These are phyloP conservation scores for Penicillium canescens DNA, from an alignment of 495 filamentous ascomycete genomes.

Conservation along the genomic window DNA sequence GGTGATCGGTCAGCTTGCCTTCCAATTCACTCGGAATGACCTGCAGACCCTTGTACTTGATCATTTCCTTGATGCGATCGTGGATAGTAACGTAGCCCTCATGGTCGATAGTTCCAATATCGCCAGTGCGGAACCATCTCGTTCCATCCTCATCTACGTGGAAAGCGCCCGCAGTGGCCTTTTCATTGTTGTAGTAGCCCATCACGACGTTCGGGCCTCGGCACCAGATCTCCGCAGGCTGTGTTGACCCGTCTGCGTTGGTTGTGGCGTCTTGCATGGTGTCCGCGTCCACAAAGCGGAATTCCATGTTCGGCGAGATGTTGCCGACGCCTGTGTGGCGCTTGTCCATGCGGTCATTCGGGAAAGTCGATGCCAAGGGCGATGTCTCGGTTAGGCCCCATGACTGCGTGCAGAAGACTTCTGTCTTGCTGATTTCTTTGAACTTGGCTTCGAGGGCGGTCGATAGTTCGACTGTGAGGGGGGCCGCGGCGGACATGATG, in stretches of 20 bases:
- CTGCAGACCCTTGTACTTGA: slow-evolving; percentile 79
- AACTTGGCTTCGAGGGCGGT: slow-evolving; percentile 59
- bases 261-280: slow-evolving; percentile 24
- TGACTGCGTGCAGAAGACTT: slow-evolving; percentile 68
- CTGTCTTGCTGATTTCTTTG: slow-evolving; percentile 30
- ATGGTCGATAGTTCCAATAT: slow-evolving; percentile 52
- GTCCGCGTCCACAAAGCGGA: slow-evolving; percentile 59
- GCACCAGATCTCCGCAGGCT: slow-evolving; percentile 59
- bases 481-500: slow-evolving; percentile 79
- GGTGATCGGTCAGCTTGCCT: slow-evolving; percentile 62
- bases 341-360: slow-evolving; percentile 53
- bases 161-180: slow-evolving; percentile 62
- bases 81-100: slow-evolving; percentile 61
- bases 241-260: slow-evolving; percentile 46
- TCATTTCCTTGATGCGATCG: slow-evolving; percentile 76
- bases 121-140: slow-evolving; percentile 59
- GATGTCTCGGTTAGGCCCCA: slow-evolving; percentile 74
- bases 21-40: slow-evolving; percentile 80
- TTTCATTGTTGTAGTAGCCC: slow-evolving; percentile 65
- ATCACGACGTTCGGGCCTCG: slow-evolving; percentile 60
- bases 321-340: slow-evolving; percentile 58
- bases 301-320: slow-evolving; percentile 54
- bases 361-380: slow-evolving; percentile 43
- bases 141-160: slow-evolving; percentile 47
- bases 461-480: slow-evolving; percentile 70